phyloP scores from a whole-genome alignment of 192 early-diverging fungal genomes.

The Chytriomyces sp. region DNA sequence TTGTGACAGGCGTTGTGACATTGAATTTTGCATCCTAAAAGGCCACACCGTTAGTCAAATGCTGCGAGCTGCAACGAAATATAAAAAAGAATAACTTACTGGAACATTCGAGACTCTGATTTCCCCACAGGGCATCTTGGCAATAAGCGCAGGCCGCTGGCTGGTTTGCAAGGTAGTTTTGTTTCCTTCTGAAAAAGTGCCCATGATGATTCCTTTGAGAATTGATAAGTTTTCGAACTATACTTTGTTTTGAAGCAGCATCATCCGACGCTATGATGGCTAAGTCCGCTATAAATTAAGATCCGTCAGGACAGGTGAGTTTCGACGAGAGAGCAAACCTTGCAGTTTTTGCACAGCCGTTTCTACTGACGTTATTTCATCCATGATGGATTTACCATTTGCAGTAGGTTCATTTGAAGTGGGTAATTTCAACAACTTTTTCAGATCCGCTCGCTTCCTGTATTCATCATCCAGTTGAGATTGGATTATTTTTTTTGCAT shows the following conservation, averaged over 20 bases:
- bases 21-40: slow-evolving; percentile 22
- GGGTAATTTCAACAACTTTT: slow-evolving; percentile 30
- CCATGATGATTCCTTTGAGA: slow-evolving; percentile 30
- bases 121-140: slow-evolving; percentile 54
- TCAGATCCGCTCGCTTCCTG: slow-evolving; percentile 38
- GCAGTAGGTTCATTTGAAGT: neutral
- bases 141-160: slow-evolving; percentile 56
- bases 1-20: slow-evolving; percentile 23
- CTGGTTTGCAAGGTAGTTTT: slow-evolving; percentile 41
- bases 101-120: slow-evolving; percentile 51
- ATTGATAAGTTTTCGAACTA: slow-evolving; percentile 5
- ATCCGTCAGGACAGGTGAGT: neutral
- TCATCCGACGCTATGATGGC: slow-evolving; percentile 32
- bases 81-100: slow-evolving; percentile 32
- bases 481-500: slow-evolving; percentile 35
- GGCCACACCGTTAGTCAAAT: neutral
- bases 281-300: slow-evolving; percentile 20
- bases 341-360: slow-evolving; percentile 18
- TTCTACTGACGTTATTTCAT: slow-evolving; percentile 28
- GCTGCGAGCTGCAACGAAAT: neutral
- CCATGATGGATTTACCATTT: slow-evolving; percentile 32
- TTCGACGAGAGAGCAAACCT: slow-evolving; percentile 21
- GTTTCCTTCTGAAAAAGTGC: slow-evolving; percentile 46
- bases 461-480: slow-evolving; percentile 49
- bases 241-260: slow-evolving; percentile 1